Conservation (phyloP, 148 eudicot genomes). For the Rhododendron ferrugineum region DNA sequence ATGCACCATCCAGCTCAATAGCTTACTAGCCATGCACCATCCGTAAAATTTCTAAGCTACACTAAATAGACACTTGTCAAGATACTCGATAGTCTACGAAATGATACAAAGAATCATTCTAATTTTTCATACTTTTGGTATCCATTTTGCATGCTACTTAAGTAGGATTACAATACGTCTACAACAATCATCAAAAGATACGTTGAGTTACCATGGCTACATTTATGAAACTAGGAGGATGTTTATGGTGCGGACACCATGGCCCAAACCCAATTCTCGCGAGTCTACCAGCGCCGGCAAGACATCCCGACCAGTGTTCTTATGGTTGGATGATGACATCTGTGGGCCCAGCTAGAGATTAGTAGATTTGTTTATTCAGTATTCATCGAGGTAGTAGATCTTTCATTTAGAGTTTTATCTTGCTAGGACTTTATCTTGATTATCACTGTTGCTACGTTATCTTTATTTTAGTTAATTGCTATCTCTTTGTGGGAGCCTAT, state of each 20-base stretch:
- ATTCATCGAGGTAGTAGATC: not conserved
- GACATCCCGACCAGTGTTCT: too few relatives aligned
- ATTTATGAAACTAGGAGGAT: not conserved
- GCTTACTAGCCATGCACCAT: not conserved
- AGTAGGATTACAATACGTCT: not conserved
- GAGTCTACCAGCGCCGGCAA: too few relatives aligned
- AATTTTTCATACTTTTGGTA: not conserved
- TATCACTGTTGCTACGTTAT: too few relatives aligned
- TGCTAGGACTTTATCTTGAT: not conserved
- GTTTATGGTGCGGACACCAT: too few relatives aligned
- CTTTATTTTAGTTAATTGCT: not conserved
- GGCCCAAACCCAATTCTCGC: too few relatives aligned
- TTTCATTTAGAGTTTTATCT: not conserved
- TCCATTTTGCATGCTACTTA: not conserved
- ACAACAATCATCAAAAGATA: not conserved
- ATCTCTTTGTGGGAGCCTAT: not conserved
- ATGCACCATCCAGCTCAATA: not conserved
- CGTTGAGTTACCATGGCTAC: not conserved
- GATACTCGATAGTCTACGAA: not conserved
- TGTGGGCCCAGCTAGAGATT: not conserved
- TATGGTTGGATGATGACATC: not conserved
- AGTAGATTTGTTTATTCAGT: not conserved
- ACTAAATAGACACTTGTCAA: not conserved
- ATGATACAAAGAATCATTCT: not conserved
- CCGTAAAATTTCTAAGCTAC: not conserved